These are phyloP conservation scores for Erysimum cheiri DNA, from an alignment of 441 rosid genomes.

Conservation along the genomic window DNA sequence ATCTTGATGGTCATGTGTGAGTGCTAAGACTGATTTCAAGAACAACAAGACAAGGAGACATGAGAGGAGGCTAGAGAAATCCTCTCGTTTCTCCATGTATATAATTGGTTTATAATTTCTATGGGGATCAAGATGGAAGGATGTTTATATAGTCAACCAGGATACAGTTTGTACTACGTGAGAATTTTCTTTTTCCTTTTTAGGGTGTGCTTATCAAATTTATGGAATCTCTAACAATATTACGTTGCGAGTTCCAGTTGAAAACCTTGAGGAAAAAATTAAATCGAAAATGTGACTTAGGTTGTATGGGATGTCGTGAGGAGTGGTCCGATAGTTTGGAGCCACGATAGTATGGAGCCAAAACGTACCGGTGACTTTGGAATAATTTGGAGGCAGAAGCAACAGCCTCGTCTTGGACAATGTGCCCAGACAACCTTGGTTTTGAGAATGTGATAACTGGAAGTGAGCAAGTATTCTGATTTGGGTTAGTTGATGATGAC, in stretches of 20 bases:
- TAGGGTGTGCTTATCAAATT: background rate
- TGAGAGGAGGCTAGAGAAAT: constrained; percentile 12
- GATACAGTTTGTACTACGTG: background rate
- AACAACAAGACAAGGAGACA: constrained; percentile 15
- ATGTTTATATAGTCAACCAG: background rate
- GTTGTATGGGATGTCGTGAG: background rate
- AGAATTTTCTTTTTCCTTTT: background rate
- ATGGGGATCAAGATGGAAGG: background rate
- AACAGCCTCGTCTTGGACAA: background rate
- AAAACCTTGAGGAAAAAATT: background rate
- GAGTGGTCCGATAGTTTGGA: constrained; percentile 5
- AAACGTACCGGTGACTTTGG: background rate
- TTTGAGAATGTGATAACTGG: background rate
- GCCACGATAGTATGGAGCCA: background rate
- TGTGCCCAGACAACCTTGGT: constrained; percentile 6
- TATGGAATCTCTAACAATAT: background rate
- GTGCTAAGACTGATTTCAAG: constrained; percentile 17
- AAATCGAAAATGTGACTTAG: background rate
- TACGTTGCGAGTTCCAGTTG: constrained; percentile 1
- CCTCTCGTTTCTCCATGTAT: constrained; percentile 23
- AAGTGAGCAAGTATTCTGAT: background rate
- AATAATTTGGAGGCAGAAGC: background rate
- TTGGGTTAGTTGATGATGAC: background rate
- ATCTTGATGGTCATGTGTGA: constrained; percentile 29
- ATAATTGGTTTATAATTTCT: constrained; percentile 4